phyloP scores from a whole-genome alignment of 345 rosid genomes.

The Excoecaria agallocha region DNA sequence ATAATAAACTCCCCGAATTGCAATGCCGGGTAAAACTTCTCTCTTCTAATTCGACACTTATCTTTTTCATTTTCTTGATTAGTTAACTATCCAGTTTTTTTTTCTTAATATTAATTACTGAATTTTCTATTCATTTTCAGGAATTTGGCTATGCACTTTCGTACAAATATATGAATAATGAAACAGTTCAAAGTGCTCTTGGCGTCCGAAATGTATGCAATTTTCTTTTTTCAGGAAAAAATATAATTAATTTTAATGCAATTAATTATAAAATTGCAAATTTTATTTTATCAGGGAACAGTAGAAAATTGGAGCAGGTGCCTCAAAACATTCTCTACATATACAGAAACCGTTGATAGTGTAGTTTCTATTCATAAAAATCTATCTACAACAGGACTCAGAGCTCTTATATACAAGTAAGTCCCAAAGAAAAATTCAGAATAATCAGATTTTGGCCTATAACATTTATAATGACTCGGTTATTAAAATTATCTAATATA shows the following conservation, averaged over 20 bases:
- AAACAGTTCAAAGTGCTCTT: constrained; percentile 8
- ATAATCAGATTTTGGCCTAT: too few relatives aligned
- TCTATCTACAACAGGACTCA: constrained; percentile 7
- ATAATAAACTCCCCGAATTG: too few relatives aligned
- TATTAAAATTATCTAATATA: too few relatives aligned
- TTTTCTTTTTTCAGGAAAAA: background rate
- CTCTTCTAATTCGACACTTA: too few relatives aligned
- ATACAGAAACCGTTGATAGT: background rate
- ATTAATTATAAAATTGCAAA: background rate
- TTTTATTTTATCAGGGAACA: background rate
- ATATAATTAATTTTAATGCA: background rate
- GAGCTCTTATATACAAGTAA: constrained; percentile 4
- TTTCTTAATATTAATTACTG: too few relatives aligned
- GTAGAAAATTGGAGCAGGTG: constrained; percentile 8
- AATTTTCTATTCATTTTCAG: background rate
- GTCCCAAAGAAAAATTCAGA: background rate
- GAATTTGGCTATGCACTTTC: constrained; percentile 13
- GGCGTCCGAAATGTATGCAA: constrained; percentile 2
- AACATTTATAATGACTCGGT: too few relatives aligned
- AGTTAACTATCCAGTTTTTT: too few relatives aligned
- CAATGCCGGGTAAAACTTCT: too few relatives aligned
- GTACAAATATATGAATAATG: constrained; percentile 9
- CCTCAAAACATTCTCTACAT: background rate
- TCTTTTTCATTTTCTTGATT: too few relatives aligned
- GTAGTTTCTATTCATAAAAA: background rate